Evolutionary conservation across 768 basidiomycete species (phyloP).

Genomic region (Lactarius trivialis): DNA sequence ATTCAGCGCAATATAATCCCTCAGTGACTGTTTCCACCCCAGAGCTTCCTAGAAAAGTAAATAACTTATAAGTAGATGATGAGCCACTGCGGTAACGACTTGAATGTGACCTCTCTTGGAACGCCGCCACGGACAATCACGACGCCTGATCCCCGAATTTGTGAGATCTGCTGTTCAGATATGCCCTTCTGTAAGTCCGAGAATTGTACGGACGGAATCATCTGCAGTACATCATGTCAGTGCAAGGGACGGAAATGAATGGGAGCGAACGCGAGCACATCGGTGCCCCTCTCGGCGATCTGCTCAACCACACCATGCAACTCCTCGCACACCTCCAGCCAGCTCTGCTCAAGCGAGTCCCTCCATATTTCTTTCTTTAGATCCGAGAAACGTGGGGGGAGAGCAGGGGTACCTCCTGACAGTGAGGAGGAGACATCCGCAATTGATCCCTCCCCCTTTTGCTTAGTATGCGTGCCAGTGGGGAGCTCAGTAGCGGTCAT

Average conservation of each 20-base stretch:
- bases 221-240: slow-evolving; percentile 29
- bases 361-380: slow-evolving; percentile 52
- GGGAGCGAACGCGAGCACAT: slow-evolving; percentile 32
- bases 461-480: neutral
- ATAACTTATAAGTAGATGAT: neutral
- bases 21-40: slow-evolving; percentile 49
- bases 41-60: slow-evolving; percentile 43
- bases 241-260: neutral
- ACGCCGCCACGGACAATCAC: slow-evolving; percentile 55
- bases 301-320: slow-evolving; percentile 42
- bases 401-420: slow-evolving; percentile 32
- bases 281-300: slow-evolving; percentile 41
- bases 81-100: neutral
- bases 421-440: slow-evolving; percentile 43
- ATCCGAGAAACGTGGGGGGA: slow-evolving; percentile 52
- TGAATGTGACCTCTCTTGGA: slow-evolving; percentile 39
- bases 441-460: slow-evolving; percentile 37
- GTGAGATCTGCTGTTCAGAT: slow-evolving; percentile 37
- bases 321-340: slow-evolving; percentile 48
- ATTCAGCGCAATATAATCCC: slow-evolving; percentile 49
- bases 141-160: slow-evolving; percentile 47
- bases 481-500: neutral
- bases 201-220: slow-evolving; percentile 46
- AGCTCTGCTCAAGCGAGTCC: slow-evolving; percentile 42
- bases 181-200: slow-evolving; percentile 41